Percentiles rank a stretch among this genome's conserved stretches.
Conservation (phyloP, 2,329 filamentous ascomycete genomes). For the Clonostachys solani region DNA sequence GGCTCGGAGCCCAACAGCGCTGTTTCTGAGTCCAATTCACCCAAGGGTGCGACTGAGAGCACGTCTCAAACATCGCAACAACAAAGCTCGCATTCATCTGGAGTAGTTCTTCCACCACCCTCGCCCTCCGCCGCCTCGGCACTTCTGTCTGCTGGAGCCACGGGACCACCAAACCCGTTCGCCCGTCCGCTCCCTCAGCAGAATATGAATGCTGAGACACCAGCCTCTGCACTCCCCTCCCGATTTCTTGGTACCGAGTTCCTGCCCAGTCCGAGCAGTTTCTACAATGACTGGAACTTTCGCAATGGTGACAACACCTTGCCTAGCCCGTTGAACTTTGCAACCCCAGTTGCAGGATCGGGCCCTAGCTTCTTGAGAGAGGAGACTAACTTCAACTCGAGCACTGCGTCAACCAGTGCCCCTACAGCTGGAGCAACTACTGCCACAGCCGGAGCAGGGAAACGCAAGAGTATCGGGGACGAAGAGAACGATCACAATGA, state of each 20-base stretch:
- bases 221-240: slow-evolving; percentile 89
- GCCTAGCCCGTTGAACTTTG: slow-evolving; percentile 88
- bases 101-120: slow-evolving; percentile 81
- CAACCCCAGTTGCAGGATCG: slow-evolving; percentile 67
- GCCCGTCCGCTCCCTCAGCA: slow-evolving; percentile 78
- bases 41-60: slow-evolving; percentile 50
- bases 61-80: slow-evolving; percentile 51
- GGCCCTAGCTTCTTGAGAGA: slow-evolving; percentile 62
- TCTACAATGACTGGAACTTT: slow-evolving; percentile 90
- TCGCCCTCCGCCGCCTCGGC: slow-evolving; percentile 85
- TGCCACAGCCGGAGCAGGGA: slow-evolving; percentile 22
- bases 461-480: slow-evolving; percentile 54
- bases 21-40: slow-evolving; percentile 66
- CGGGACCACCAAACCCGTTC: slow-evolving; percentile 92
- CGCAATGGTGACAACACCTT: slow-evolving; percentile 76
- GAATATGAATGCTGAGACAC: slow-evolving; percentile 56
- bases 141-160: slow-evolving; percentile 84
- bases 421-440: slow-evolving; percentile 4
- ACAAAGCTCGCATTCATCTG: slow-evolving; percentile 52
- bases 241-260: slow-evolving; percentile 86
- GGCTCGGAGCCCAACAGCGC: slow-evolving; percentile 73
- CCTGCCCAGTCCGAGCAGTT: slow-evolving; percentile 84
- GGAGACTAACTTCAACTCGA: slow-evolving; percentile 25
- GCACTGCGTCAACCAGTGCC: slow-evolving; percentile 7
- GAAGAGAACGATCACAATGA: slow-evolving; percentile 34